phyloP scores from a whole-genome alignment of 768 basidiomycete species.

The Boletus reticulatus region DNA sequence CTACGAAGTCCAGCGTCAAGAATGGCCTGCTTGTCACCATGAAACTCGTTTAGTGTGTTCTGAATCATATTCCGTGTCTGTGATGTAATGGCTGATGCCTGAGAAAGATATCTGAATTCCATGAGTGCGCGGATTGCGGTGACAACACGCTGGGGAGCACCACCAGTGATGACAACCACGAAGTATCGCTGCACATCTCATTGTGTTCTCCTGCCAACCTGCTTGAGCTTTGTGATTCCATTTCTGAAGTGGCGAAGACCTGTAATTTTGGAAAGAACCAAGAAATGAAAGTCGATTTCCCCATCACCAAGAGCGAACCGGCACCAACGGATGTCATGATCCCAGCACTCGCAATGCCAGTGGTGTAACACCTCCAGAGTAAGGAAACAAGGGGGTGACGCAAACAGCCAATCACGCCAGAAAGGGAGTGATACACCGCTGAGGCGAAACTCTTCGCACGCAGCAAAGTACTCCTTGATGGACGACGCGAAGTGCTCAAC shows the following conservation, averaged over 20 bases:
- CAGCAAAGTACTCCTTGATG: no score
- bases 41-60: conserved; percentile 32
- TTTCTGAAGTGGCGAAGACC: no score
- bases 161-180: conserved; percentile 35
- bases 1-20: conserved; percentile 18
- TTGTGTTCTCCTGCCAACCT: conserved; percentile 39
- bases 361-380: background rate
- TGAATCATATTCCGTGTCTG: background rate
- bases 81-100: conserved; percentile 30
- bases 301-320: no score
- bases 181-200: conserved; percentile 37
- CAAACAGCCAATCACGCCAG: no score
- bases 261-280: no score
- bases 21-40: conserved; percentile 30
- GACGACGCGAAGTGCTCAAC: no score
- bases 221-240: conserved; percentile 28
- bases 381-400: no score
- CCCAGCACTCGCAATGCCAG: background rate
- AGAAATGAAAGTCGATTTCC: no score
- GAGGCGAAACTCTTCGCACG: no score
- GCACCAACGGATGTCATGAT: background rate
- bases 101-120: conserved; percentile 38
- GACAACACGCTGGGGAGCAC: conserved; percentile 26
- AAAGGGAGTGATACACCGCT: no score
- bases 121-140: conserved; percentile 33